Base-by-base conservation (phyloP, 306 rosid species). In the Citrullus amarus region DNA sequence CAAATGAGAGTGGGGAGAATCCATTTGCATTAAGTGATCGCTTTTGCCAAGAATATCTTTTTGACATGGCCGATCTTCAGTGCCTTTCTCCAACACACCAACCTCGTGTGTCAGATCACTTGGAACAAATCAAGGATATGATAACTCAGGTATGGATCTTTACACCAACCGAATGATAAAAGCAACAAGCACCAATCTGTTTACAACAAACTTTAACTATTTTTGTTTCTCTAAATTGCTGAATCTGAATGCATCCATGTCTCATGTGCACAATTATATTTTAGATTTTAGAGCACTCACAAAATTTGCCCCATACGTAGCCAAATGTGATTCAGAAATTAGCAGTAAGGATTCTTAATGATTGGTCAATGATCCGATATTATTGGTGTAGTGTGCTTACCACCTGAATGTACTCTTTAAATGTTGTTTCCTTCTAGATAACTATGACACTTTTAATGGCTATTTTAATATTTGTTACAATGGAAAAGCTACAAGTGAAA, bases 61-160 rank as follows among this genome's bases (percentile, higher is more conserved):
- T 58, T 74, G 99, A 95, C 84, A 91, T 88, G 97, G 83, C 78
- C 36, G 91, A 80, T 82, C 97, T 95, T 79, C 96, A 91, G 81
- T 95, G 99, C 80, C 89, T 87, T 80, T 43, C 68, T 83, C 99
- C 99, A n/a, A 84, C 96, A 18, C 88, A 66, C 82, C 92, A 92
- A 82, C 97, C 97, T 9, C 91, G 92, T 63, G 99, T 95, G 78
- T 95, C 99, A 60, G 91, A 87, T 15, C 97, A 95, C 84, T 86
- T 95, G 90, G 96, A 79, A 53, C 87, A 95, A 85, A 95, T 92
- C 79, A 91, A 87, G 88, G 89, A 88, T 80, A 81, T 95, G 92
- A 95, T 95, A 85, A 73, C 60, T 66, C 90, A 91, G 97, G 99
- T 78, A 28, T 78, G 44, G 28, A 51, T 38, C 59, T 78, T 32